Base-by-base conservation (phyloP, 108 stramenopile species). In the Chaetoceros tenuissimus region DNA sequence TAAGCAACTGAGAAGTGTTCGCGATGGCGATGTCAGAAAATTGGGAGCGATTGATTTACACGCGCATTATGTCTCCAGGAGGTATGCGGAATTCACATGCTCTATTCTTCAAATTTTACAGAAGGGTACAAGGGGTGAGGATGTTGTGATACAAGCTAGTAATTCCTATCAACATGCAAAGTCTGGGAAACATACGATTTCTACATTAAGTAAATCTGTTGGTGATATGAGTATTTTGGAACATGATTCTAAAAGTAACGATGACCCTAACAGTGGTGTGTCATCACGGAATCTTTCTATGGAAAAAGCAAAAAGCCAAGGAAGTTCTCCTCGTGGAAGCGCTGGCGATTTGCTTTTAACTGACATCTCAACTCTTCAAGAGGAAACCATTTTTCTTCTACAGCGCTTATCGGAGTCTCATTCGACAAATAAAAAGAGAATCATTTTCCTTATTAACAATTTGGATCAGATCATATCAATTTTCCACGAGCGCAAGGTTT, bases 361-460 rank as follows among this genome's bases (percentile, higher is more conserved):
- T 47, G 92, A 94, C 69, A 54, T 94, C 30, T 72, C 82, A 46
- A 72, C 67, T 28, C 65, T 94, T 62, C 31, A 73, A 57, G 82
- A 88, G 43, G 92, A 87, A 59, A 88, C 74, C 55, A 51, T 85
- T 22, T 60, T 79, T 0, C 62, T 89, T 31, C 63, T 95, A 46
- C 87, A 84, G 63, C 88, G 95, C 17, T 68, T 95, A 25, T 75
- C 92, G 1, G 89, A 90, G 25, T 80, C 79, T 46, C 94, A 92
- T 51, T 64, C 76, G 1, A 65, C 76, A 20, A 85, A 87, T 58
- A 96, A 88, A 51, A 95, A 89, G 58, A 81, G 72, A 43, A 70
- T 84, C 48, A 92, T 97, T 10, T 99, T 99, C 68, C 72, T 94
- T 65, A 95, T 98, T 60, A 98, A 98, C 69, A 98, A 98, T 55